A percentile compares a stretch with the other conserved stretches of the same genome.
Evolutionary conservation across 2,329 filamentous ascomycete genomes (phyloP).

Genomic region (Cercospora janseana): DNA sequence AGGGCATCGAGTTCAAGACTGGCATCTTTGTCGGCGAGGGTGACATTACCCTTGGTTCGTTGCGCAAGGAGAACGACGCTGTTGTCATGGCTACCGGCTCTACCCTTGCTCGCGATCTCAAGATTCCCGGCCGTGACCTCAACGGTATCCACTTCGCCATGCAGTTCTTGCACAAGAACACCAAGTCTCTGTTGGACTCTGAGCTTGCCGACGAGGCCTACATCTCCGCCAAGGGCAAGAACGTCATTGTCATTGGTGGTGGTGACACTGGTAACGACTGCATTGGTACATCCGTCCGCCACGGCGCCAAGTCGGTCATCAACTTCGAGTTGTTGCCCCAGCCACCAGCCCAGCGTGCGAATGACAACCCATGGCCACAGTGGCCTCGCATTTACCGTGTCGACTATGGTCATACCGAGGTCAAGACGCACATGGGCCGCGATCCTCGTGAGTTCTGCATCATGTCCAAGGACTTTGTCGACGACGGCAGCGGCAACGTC

Average conservation of each 20-base stretch:
- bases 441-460: conserved; percentile 97
- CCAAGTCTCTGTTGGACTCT: conserved; percentile 93
- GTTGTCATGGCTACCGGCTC: conserved; percentile 90
- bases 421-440: conserved; percentile 92
- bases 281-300: conserved; percentile 92
- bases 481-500: conserved; percentile 80
- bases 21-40: conserved; percentile 74
- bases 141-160: conserved; percentile 94
- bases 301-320: conserved; percentile 90
- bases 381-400: conserved; percentile 98
- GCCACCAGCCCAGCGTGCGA: conserved; percentile 82
- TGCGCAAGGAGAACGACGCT: conserved; percentile 73
- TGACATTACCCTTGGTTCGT: conserved; percentile 64
- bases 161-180: conserved; percentile 97
- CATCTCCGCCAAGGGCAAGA: conserved; percentile 91
- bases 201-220: conserved; percentile 79
- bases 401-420: conserved; percentile 96
- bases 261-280: conserved; percentile 98
- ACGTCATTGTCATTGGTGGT: conserved; percentile 94
- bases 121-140: conserved; percentile 82
- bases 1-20: conserved; percentile 81
- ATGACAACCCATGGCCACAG: conserved; percentile 96
- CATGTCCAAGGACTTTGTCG: conserved; percentile 96
- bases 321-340: conserved; percentile 96
- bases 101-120: conserved; percentile 87